phyloP scores from a whole-genome alignment of 2,329 filamentous ascomycete species.

The Calonectria pauciramosa region DNA sequence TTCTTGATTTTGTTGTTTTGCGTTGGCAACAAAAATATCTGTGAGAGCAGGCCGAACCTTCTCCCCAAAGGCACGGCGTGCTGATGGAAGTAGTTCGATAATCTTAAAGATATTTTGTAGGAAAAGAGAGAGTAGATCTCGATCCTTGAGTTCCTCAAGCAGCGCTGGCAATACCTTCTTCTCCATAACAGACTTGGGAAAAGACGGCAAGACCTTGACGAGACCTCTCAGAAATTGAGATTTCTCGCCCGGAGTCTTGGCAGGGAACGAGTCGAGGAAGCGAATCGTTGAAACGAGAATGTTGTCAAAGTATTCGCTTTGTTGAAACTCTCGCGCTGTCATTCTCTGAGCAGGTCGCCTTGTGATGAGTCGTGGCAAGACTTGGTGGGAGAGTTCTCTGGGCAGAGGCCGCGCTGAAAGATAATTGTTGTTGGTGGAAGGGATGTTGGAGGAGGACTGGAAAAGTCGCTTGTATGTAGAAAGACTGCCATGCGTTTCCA shows the following conservation, averaged over 20 bases:
- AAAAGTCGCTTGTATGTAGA: slow-evolving; percentile 90
- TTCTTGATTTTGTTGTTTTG: slow-evolving; percentile 72
- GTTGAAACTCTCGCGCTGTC: slow-evolving; percentile 91
- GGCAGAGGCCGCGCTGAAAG: slow-evolving; percentile 85
- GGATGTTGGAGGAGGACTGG: slow-evolving; percentile 81
- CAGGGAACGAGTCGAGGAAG: slow-evolving; percentile 91
- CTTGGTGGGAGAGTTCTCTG: slow-evolving; percentile 79
- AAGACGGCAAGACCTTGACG: slow-evolving; percentile 88
- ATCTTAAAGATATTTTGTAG: slow-evolving; percentile 95
- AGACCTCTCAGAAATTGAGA: slow-evolving; percentile 91
- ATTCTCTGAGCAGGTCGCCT: slow-evolving; percentile 88
- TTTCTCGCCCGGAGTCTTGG: slow-evolving; percentile 93
- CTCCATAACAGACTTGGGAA: slow-evolving; percentile 93
- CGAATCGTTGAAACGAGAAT: slow-evolving; percentile 96
- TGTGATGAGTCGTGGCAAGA: slow-evolving; percentile 89
- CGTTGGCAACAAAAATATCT: slow-evolving; percentile 80
- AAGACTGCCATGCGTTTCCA: slow-evolving; percentile 84
- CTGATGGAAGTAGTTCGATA: slow-evolving; percentile 81
- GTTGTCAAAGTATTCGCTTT: slow-evolving; percentile 97
- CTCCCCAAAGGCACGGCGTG: slow-evolving; percentile 84
- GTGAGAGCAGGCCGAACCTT: slow-evolving; percentile 88
- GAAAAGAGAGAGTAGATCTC: slow-evolving; percentile 85
- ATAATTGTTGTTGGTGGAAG: slow-evolving; percentile 86
- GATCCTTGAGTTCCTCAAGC: slow-evolving; percentile 94
- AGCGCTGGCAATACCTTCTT: slow-evolving; percentile 93